A percentile compares a stretch with the other conserved stretches of the same genome.
phyloP scores from a whole-genome alignment of 352 stramenopile species.

The Globisporangium polare region DNA sequence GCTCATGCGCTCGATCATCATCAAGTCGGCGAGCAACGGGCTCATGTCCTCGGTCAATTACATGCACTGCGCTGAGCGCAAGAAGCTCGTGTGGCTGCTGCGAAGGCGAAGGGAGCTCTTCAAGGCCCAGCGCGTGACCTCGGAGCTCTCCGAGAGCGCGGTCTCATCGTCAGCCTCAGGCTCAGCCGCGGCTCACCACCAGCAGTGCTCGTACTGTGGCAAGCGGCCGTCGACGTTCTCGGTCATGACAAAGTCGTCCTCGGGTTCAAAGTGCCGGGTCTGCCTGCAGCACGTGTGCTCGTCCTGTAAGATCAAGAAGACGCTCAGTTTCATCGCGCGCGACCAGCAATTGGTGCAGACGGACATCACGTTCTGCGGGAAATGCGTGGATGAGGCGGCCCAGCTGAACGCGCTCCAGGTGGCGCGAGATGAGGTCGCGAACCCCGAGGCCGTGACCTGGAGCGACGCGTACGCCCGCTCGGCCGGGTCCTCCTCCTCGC shows the following conservation, averaged over 20 bases:
- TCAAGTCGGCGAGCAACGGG: slow-evolving; percentile 30
- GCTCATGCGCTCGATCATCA: slow-evolving; percentile 36
- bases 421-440: background rate
- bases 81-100: slow-evolving; percentile 14
- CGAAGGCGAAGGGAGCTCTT: background rate
- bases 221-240: slow-evolving; percentile 1
- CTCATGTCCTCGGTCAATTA: slow-evolving; percentile 21
- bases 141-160: background rate
- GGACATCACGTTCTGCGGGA: background rate
- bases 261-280: background rate
- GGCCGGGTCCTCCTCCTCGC: background rate
- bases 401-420: background rate
- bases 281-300: slow-evolving; percentile 3
- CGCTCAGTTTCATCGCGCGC: slow-evolving; percentile 1
- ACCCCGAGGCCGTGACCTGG: background rate
- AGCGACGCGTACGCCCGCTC: background rate
- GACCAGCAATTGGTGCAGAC: background rate
- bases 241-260: background rate
- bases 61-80: slow-evolving; percentile 19
- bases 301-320: background rate
- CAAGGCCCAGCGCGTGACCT: background rate
- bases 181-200: background rate
- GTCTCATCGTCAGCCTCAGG: background rate
- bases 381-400: background rate
- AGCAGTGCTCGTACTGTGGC: background rate